A percentile compares a stretch with the other conserved stretches of the same genome.
Conservation (phyloP, 2,329 filamentous ascomycete species). For the Stemphylium lycopersici region DNA sequence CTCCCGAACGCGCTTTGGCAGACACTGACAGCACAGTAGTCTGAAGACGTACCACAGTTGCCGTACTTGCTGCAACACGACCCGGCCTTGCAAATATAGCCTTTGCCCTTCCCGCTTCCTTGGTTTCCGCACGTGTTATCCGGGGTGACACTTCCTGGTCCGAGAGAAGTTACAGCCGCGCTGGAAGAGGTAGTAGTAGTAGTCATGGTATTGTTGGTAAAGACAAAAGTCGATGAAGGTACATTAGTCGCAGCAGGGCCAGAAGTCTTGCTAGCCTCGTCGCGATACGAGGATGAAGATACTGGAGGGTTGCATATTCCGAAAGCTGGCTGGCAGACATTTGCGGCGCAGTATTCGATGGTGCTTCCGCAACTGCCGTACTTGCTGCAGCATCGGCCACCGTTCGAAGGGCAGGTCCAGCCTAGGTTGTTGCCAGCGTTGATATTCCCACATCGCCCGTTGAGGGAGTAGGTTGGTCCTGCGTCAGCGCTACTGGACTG, state of each 20-base stretch:
- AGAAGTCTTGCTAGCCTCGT: too few relatives aligned
- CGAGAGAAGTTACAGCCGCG: neutral
- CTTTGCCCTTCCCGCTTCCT: neutral
- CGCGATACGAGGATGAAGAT: too few relatives aligned
- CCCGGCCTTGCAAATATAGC: neutral
- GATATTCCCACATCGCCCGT: slow-evolving; percentile 15
- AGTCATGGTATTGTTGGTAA: neutral
- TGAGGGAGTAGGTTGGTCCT: slow-evolving; percentile 12
- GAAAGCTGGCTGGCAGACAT: slow-evolving; percentile 8
- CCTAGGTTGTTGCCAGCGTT: slow-evolving; percentile 13
- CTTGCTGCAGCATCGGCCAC: slow-evolving; percentile 15
- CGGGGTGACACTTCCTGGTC: neutral
- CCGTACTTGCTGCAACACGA: slow-evolving; percentile 3
- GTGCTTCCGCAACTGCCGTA: slow-evolving; percentile 11
- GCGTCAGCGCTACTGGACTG: neutral
- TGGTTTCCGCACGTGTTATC: neutral
- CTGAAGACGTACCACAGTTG: neutral
- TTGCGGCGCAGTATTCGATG: slow-evolving; percentile 7
- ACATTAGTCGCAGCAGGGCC: too few relatives aligned
- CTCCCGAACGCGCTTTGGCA: slow-evolving; percentile 3
- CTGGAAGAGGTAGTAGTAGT: neutral
- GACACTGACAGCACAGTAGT: neutral
- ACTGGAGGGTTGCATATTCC: neutral
- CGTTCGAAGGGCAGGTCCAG: slow-evolving; percentile 13
- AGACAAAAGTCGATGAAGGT: too few relatives aligned